Base-by-base conservation (phyloP, 2,329 filamentous ascomycete species). In the Aureobasidium subglaciale region DNA sequence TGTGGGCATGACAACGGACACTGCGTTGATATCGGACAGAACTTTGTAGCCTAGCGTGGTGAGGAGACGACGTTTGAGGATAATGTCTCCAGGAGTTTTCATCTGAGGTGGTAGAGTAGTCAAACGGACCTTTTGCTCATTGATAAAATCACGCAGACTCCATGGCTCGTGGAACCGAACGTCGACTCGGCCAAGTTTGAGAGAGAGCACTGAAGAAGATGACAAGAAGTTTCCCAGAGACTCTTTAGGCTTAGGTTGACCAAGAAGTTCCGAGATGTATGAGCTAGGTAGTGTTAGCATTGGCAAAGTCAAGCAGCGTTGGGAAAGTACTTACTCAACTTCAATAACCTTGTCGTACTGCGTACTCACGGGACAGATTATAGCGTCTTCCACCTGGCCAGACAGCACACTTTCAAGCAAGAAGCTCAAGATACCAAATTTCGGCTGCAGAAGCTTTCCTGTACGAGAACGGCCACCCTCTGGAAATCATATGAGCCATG, bases 321-420 rank as follows among this genome's bases (percentile, higher is more conserved):
- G 30, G n/a, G 10, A 6, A 16, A 22, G 5, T 1, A 55, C 72
- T 59, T 68, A 76, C 70, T 96, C 90, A 1, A 95, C 96, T 70
- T 99, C 93, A 58, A 99, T 95, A 56, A 99, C 93, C 68, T 97
- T 99, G 76, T 99, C 93, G 67, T 99, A 99, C 68, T 99, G 93
- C 0, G 91, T 96, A 69, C 88, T 95, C 42, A 99, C 93, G 0
- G 93, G 93, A 63, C 92, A 96, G 52, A 99, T 90, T 38, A 96
- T 88, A 29, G 90, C 86, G 70, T 99, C 93, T 43, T 95, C 78
- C 0, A 96, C 90, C 6, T 91, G 81, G 0, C 91, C 90, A 0
- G 89, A 95, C 5, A 96, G 74, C 13, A 99, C 78, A 62, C 90
- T 95, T 63, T 99, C 93, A 16, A 99, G 75, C 35, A 97, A 81